phyloP scores from a whole-genome alignment of 371 early-diverging fungal genomes.

The Rhizomucor pusillus region DNA sequence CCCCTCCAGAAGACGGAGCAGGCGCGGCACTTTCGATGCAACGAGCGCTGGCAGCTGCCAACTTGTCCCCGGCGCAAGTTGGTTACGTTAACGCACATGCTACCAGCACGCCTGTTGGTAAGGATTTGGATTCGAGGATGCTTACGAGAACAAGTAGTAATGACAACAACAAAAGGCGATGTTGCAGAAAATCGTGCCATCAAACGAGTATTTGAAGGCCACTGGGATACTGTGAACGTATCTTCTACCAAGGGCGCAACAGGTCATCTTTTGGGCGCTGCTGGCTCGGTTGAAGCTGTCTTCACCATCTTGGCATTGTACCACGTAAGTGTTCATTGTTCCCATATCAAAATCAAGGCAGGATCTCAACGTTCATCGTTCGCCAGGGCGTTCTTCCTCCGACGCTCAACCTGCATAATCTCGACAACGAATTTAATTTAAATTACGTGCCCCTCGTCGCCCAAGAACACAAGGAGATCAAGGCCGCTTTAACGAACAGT shows the following conservation, averaged over 20 bases:
- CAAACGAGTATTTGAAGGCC: conserved; percentile 65
- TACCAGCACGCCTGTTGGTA: conserved; percentile 85
- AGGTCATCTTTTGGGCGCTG: conserved; percentile 94
- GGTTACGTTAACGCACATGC: conserved; percentile 96
- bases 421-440: conserved; percentile 65
- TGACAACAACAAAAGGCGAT: conserved; percentile 48
- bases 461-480: conserved; percentile 55
- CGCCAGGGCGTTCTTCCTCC: conserved; percentile 75
- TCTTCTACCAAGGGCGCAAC: conserved; percentile 91
- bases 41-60: conserved; percentile 69
- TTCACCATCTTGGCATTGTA: conserved; percentile 79
- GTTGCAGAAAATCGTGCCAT: conserved; percentile 82
- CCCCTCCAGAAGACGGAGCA: conserved; percentile 81
- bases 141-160: background rate
- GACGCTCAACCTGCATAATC: conserved; percentile 75
- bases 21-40: conserved; percentile 89
- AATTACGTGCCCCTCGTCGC: conserved; percentile 74
- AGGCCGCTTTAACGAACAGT: conserved; percentile 83
- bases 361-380: background rate
- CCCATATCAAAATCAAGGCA: background rate
- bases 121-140: background rate
- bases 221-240: conserved; percentile 58
- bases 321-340: conserved; percentile 39
- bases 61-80: conserved; percentile 58
- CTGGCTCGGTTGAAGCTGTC: conserved; percentile 93